Evolutionary conservation across 2,329 filamentous ascomycete genomes (phyloP).

Genomic region (Stachybotrys elegans): DNA sequence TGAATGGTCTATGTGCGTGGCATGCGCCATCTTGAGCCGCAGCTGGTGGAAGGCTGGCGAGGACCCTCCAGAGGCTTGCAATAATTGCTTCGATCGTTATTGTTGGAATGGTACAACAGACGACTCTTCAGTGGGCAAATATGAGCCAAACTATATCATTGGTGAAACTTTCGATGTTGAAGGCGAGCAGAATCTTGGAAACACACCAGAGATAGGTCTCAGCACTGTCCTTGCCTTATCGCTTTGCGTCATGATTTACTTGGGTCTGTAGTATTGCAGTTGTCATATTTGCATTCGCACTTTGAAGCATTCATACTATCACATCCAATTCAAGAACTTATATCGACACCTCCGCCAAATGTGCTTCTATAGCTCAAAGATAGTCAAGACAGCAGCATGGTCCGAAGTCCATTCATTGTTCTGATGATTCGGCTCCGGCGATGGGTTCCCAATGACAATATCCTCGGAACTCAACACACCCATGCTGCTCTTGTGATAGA

Average conservation of each 20-base stretch:
- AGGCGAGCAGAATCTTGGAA: too few relatives aligned
- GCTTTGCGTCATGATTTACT: too few relatives aligned
- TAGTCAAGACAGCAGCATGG: constrained; percentile 28
- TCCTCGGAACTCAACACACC: constrained; percentile 23
- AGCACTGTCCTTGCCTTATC: too few relatives aligned
- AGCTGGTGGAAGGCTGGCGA: constrained; percentile 64
- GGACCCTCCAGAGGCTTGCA: constrained; percentile 60
- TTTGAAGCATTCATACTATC: too few relatives aligned
- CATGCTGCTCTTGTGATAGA: constrained; percentile 32
- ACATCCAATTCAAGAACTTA: too few relatives aligned
- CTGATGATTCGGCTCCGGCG: constrained; percentile 24
- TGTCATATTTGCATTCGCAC: too few relatives aligned
- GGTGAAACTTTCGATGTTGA: neutral
- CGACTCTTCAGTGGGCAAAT: constrained; percentile 23
- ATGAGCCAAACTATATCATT: constrained; percentile 29
- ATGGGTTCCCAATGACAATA: constrained; percentile 27
- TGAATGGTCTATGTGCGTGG: constrained; percentile 73
- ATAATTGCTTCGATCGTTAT: constrained; percentile 68
- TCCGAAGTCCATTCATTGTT: constrained; percentile 38
- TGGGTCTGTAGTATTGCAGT: too few relatives aligned
- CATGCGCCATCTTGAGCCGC: constrained; percentile 71
- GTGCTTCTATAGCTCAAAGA: too few relatives aligned
- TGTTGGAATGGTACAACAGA: constrained; percentile 75
- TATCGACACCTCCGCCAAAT: too few relatives aligned
- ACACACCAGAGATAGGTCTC: too few relatives aligned